Conservation (phyloP, 192 early-diverging fungal genomes). For the Chytriomyces hyalinus region DNA sequence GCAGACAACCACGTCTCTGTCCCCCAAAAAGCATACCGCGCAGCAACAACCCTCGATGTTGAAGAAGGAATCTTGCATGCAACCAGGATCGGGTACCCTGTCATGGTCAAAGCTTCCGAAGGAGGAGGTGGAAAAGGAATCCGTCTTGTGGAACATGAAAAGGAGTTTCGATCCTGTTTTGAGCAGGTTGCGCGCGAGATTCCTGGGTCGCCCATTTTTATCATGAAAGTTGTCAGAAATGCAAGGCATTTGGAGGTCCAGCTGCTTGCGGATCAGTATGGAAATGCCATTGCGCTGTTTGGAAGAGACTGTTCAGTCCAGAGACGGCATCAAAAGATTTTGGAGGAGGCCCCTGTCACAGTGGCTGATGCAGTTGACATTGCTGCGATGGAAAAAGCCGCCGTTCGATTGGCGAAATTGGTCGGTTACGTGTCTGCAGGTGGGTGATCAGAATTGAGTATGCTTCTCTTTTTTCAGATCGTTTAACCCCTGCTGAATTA, state of each 20-base stretch:
- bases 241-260: conserved; percentile 97
- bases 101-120: conserved; percentile 99
- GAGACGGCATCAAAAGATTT: conserved; percentile 98
- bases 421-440: conserved; percentile 96
- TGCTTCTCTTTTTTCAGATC: conserved; percentile 1
- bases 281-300: conserved; percentile 98
- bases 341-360: conserved; percentile 97
- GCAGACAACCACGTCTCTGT: conserved; percentile 78
- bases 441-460: not conserved
- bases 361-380: conserved; percentile 65
- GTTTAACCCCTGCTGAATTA: conserved; percentile 16
- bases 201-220: conserved; percentile 96
- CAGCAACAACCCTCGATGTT: conserved; percentile 83
- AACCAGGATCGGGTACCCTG: conserved; percentile 89
- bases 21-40: conserved; percentile 77
- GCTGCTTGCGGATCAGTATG: conserved; percentile 93
- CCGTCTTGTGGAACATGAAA: conserved; percentile 82
- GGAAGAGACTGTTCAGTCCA: conserved; percentile 98
- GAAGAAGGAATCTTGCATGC: conserved; percentile 87
- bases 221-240: conserved; percentile 96
- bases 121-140: conserved; percentile 99
- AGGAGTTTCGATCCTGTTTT: conserved; percentile 78
- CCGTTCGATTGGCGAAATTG: conserved; percentile 90
- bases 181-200: conserved; percentile 92
- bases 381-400: conserved; percentile 92